Evolutionary conservation across 148 eudicot genomes (phyloP).

Genomic region (Rhododendron ovatum): DNA sequence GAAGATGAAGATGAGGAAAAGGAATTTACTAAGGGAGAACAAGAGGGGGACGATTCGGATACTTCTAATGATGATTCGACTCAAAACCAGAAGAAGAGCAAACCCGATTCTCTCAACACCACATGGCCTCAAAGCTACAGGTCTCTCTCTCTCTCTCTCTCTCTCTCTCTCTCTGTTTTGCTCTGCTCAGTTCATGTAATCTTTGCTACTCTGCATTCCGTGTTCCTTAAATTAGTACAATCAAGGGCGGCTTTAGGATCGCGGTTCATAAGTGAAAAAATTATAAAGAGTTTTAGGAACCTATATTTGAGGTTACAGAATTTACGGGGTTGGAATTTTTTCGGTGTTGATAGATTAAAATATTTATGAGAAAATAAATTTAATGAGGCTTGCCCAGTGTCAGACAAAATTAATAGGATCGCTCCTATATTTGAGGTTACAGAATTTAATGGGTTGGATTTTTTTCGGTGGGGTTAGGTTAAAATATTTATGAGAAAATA

Average conservation of each 20-base stretch:
- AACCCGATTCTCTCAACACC: conserved; percentile 49
- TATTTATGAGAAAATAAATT: not conserved
- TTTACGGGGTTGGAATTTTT: not conserved
- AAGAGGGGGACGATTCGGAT: conserved; percentile 56
- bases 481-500: not conserved
- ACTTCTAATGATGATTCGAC: conserved; percentile 35
- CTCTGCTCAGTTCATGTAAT: conserved; percentile 4
- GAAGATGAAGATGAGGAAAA: conserved; percentile 65
- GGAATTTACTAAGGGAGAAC: conserved; percentile 23
- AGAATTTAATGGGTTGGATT: not conserved
- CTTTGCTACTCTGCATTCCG: not conserved
- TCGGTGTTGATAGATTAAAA: not conserved
- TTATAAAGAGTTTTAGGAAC: no score
- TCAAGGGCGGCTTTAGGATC: not conserved
- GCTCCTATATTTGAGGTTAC: not conserved
- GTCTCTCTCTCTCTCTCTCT: conserved; percentile 20
- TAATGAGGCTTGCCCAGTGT: not conserved
- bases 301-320: not conserved
- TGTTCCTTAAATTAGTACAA: no score
- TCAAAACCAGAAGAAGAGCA: conserved; percentile 38
- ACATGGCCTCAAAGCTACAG: conserved; percentile 97
- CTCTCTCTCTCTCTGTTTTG: not conserved
- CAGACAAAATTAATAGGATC: not conserved
- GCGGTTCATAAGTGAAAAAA: not conserved
- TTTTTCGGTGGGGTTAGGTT: not conserved